Evolutionary conservation across 805 yeast species (phyloP), one percentile per base, ranked within the genome.

Genomic region (Diddensiella santjacobensis): DNA sequence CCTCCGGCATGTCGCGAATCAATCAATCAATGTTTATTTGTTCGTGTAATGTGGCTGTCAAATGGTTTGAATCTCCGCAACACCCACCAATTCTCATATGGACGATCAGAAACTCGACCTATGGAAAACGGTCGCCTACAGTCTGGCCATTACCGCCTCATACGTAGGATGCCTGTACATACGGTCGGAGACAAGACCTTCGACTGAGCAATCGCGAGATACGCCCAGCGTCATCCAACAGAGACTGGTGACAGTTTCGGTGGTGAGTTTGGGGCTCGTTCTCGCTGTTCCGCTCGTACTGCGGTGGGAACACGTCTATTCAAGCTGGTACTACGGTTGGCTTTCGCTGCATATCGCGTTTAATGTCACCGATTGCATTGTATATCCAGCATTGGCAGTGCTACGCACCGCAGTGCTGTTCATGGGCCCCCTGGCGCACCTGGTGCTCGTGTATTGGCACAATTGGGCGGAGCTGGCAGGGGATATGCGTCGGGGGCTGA

Each of bases 351-450:
- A 49, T n/a, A 20, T 54, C 19, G 18, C 40, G 19, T 24, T 36
- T 17, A 40, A 37, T 19, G 8, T 33, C 36, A 24, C 36, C 22
- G 42, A 29, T 29, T 33, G 37, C n/a, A 20, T 55, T 20, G 17
- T 52, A 10, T 65, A 60, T 35, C 49, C 55, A 2, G 2, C 50
- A 0, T 51, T 54, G 18, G 58, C 63, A 1, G 39, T 67, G 6
- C 13, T 61, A 0, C 53, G 74, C 4, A 71, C 78, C 1, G 47
- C 60, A 2, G 61, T 71, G 0, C 66, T 83, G 1, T 76, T 75
- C 50, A 54, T 65, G 2, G 84, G 83, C 1, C 82, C 83, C 1
- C 51, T 78, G 2, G 43, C 67, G 4, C 71, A 74, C 8, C 22
- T 71, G 11, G 40, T 62, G 11, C 52, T 64, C 22, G 59, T 59